Base-by-base conservation (phyloP, 192 early-diverging fungal species). In the Pilaira anomala region DNA sequence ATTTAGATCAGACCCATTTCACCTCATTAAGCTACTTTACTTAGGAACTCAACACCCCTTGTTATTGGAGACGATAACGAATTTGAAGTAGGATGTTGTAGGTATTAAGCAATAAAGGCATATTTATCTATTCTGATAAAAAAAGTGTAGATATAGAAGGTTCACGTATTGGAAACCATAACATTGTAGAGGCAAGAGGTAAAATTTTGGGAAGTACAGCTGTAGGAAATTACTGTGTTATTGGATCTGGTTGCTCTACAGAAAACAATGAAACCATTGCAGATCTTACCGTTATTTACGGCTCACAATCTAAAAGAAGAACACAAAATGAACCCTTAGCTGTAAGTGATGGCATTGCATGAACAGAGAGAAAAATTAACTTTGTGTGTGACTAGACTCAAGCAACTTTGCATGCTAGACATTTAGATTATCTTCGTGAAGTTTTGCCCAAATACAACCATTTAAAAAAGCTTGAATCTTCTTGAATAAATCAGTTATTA, bases 1-100 rank as follows among this genome's bases (percentile, higher is more conserved):
- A 24, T 39, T 21, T 36, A 36, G 33, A 36, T 36, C 5, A 9
- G 33, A 36, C 11, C 1, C 33, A 36, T 8, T 1, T 52, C 8
- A 52, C 7, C 24, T 54, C 19, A 22, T 16, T 9, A 36, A 36
- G 11, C 4, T 36, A 9, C 11, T 9, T 16, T 30, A 8, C 6
- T 41, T 65, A 86, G 80, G 50, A 66, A 72, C 40, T 56, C 69
- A 14, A 75, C 66, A 33, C 67, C 83, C 6, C 60, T 92, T 55
- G 65, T 80, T 19, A 88, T 92, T 65, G 88, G 88, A 2, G 77
- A 89, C 49, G 78, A 85, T 48, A 92, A 92, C 55, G 79, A 86
- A 7, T 87, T 92, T 73, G 87, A 90, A 73, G 87, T 88, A 22
- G 87, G 83, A 29, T 82, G 80, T 22, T 75, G 89, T 89, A 72